A percentile compares a stretch with the other conserved stretches of the same genome.
Evolutionary conservation across 495 filamentous ascomycete species (phyloP).

Genomic region (Venustampulla echinocandica): DNA sequence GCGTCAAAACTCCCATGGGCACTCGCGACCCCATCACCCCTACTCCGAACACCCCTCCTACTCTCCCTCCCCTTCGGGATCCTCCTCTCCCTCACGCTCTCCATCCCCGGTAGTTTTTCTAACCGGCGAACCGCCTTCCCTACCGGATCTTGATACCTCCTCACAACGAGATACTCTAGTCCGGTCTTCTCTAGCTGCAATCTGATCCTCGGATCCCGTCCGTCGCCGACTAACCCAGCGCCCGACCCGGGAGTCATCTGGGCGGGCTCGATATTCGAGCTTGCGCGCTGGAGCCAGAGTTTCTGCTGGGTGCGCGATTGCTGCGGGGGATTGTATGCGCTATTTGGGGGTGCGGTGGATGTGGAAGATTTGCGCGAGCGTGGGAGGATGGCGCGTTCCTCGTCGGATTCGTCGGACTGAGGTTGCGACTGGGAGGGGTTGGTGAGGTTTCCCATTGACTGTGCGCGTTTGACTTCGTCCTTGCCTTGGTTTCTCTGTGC

Average conservation of each 20-base stretch:
- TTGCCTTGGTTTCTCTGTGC: neutral
- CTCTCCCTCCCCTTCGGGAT: constrained; percentile 31
- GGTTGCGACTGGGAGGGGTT: constrained; percentile 17
- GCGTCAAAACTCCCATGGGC: constrained; percentile 1
- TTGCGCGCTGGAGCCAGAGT: constrained; percentile 58
- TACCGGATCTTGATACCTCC: constrained; percentile 58
- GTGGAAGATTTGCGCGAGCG: constrained; percentile 24
- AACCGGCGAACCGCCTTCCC: constrained; percentile 48
- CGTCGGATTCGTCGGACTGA: constrained; percentile 27
- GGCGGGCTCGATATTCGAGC: constrained; percentile 51
- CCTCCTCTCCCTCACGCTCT: constrained; percentile 35
- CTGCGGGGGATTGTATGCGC: constrained; percentile 35
- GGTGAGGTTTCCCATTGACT: constrained; percentile 31
- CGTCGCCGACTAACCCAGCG: constrained; percentile 32
- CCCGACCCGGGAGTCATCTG: constrained; percentile 31
- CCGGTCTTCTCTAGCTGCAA: constrained; percentile 52
- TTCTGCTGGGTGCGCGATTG: constrained; percentile 63
- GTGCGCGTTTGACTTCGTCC: constrained; percentile 26
- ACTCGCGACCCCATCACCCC: constrained; percentile 5
- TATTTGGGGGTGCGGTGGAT: no score
- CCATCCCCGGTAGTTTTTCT: constrained; percentile 36
- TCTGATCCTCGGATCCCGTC: constrained; percentile 44
- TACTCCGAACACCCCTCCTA: constrained; percentile 20
- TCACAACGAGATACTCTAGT: constrained; percentile 58
- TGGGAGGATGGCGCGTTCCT: constrained; percentile 31